Base-by-base conservation (phyloP, 1,284 basidiomycete genomes). In the Schizopora paradoxa region DNA sequence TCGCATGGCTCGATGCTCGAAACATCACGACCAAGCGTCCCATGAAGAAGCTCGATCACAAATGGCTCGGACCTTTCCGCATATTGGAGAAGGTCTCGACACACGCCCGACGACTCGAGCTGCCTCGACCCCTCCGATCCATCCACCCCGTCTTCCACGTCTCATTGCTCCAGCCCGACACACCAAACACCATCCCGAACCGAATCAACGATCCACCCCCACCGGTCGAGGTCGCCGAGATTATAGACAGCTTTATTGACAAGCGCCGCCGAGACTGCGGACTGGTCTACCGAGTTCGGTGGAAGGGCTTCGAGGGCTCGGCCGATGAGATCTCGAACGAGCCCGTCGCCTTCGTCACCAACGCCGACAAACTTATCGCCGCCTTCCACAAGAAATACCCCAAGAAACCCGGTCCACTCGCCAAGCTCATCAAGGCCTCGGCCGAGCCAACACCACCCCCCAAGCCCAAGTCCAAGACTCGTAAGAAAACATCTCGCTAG, bases 81-180 rank as follows among this genome's bases (percentile, higher is more conserved):
- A 48, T 62, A 22, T 13, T 43, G 2, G 21, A 51, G 29, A 37
- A 51, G 16, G 27, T 55, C 33, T 29, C 33, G 8, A 27, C 18
- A 28, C 23, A 41, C 6, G 46, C 49, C 4, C 58, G 44, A 45
- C 25, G 51, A 32, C 54, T 70, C 11, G 36, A 63, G 35, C 56
- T 72, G 13, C 66, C 70, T 2, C 14, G 38, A 4, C 25, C 52
- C 19, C 40, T 52, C 6, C 44, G 61, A 52, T 48, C 54, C 6
- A 56, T 70, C 2, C 67, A 73, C 48, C 49, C 58, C 2, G 61
- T 69, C 1, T 71, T 73, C 56, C 59, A 70, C 45, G 56, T 62
- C 18, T 49, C 49, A 5, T 59, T 61, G 5, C 60, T 65, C 0
- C 32, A 49, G 16, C 60, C 58, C 11, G 51, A 50, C 44, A 11